Evolutionary conservation across 768 basidiomycete genomes (phyloP).

Genomic region (Calvatia gigantea): DNA sequence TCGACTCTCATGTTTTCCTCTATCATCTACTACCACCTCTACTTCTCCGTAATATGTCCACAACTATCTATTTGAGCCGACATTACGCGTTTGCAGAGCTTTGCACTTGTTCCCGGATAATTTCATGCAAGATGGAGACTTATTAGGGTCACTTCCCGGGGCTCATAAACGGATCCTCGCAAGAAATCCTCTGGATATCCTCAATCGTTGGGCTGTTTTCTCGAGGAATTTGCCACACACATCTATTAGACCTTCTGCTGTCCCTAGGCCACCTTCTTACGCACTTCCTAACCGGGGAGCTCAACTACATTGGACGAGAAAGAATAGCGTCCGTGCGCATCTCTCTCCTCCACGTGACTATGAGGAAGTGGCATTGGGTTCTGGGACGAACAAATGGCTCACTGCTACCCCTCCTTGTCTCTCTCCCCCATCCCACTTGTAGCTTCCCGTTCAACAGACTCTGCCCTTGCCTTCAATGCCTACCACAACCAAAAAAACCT

Average conservation of each 20-base stretch:
- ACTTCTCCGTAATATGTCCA: neutral
- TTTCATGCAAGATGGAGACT: neutral
- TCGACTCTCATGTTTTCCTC: slow-evolving; percentile 1
- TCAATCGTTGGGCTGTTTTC: slow-evolving; percentile 2
- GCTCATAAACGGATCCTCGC: neutral
- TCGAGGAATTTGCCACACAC: neutral
- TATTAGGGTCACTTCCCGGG: neutral
- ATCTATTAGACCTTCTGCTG: slow-evolving; percentile 9
- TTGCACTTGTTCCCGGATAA: neutral
- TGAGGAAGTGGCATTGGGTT: slow-evolving; percentile 18
- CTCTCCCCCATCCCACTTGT: slow-evolving; percentile 15
- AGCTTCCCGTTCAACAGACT: slow-evolving; percentile 9
- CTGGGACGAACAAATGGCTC: slow-evolving; percentile 22
- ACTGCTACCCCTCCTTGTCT: slow-evolving; percentile 17
- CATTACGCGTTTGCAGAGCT: neutral
- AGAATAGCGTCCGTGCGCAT: slow-evolving; percentile 26
- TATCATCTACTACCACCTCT: slow-evolving; percentile 4
- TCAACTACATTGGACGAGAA: slow-evolving; percentile 3
- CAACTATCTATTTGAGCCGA: neutral
- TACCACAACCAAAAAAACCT: slow-evolving; percentile 33
- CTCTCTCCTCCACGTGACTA: slow-evolving; percentile 24
- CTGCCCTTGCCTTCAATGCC: slow-evolving; percentile 19
- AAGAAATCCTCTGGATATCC: slow-evolving; percentile 2
- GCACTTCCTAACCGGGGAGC: neutral
- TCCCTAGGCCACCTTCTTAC: neutral